These are phyloP conservation scores for Marsdenia floribunda DNA, from an alignment of 257 asterid species.

Conservation along the genomic window DNA sequence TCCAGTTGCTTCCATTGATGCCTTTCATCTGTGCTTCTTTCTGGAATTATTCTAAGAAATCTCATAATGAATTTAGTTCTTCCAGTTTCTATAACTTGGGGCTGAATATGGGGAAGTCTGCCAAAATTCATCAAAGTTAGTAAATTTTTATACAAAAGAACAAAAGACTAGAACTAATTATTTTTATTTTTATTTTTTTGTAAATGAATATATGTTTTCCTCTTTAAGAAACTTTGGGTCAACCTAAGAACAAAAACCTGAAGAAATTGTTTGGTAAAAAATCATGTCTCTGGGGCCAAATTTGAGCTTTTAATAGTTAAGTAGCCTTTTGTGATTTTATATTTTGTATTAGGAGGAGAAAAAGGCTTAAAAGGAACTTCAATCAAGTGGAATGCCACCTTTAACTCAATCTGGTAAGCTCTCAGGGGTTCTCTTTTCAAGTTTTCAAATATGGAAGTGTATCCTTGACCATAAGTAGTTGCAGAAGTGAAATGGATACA, in stretches of 20 bases:
- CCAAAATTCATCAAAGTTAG: not conserved
- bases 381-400: not conserved
- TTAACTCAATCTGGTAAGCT: not conserved
- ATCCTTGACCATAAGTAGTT: not conserved
- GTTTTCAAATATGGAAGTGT: not conserved
- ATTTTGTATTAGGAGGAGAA: not conserved
- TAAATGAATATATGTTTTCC: not conserved
- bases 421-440: not conserved
- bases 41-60: not conserved
- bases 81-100: not conserved
- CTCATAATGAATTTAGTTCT: not conserved
- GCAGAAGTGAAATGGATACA: not conserved
- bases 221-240: not conserved
- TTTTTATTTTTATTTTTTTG: not conserved
- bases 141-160: not conserved
- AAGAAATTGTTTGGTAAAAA: not conserved
- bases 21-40: not conserved
- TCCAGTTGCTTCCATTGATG: not conserved
- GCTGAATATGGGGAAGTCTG: not conserved
- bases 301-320: not conserved
- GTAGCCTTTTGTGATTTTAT: not conserved
- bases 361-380: not conserved
- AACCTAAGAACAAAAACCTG: no score
- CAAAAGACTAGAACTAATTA: not conserved
- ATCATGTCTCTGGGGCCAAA: not conserved